A percentile compares a stretch with the other conserved stretches of the same genome.
Evolutionary conservation across 2,329 filamentous ascomycete species (phyloP).

Genomic region (Emydomyces testavorans): DNA sequence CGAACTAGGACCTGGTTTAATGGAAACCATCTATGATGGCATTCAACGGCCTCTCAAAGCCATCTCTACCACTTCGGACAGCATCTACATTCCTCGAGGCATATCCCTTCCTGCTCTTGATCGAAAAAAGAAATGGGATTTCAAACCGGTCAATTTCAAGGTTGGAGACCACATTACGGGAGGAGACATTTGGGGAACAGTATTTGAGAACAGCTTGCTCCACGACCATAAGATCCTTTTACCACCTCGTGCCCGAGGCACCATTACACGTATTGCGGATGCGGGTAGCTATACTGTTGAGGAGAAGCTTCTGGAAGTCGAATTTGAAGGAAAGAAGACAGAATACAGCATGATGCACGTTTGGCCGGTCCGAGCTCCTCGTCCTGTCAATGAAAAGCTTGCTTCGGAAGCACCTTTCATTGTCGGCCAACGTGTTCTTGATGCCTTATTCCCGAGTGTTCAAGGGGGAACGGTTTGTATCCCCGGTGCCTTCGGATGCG

Average conservation of each 20-base stretch:
- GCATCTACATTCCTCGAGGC: slow-evolving; percentile 96
- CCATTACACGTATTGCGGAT: slow-evolving; percentile 77
- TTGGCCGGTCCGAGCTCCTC: slow-evolving; percentile 93
- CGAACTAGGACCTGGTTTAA: slow-evolving; percentile 88
- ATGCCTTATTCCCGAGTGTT: slow-evolving; percentile 90
- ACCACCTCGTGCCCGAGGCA: slow-evolving; percentile 78
- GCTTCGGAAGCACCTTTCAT: slow-evolving; percentile 83
- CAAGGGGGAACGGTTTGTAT: slow-evolving; percentile 97
- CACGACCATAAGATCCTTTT: slow-evolving; percentile 87
- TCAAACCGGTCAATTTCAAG: slow-evolving; percentile 72
- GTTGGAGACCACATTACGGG: slow-evolving; percentile 95
- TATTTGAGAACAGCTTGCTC: slow-evolving; percentile 93
- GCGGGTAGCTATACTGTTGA: slow-evolving; percentile 91
- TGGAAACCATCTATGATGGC: slow-evolving; percentile 99
- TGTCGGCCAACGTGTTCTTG: slow-evolving; percentile 91
- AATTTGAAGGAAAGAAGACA: slow-evolving; percentile 92
- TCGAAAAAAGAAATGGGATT: slow-evolving; percentile 91
- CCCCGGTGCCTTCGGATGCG: slow-evolving; percentile 94
- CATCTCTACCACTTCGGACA: slow-evolving; percentile 64
- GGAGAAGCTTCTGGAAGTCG: slow-evolving; percentile 86
- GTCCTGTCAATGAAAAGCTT: slow-evolving; percentile 84
- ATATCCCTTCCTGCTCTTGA: slow-evolving; percentile 79
- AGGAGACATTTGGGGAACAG: slow-evolving; percentile 88
- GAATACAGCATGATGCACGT: slow-evolving; percentile 97
- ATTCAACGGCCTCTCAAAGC: slow-evolving; percentile 88